These are phyloP conservation scores for Pugionium cornutum DNA, from an alignment of 345 rosid species.

Conservation along the genomic window DNA sequence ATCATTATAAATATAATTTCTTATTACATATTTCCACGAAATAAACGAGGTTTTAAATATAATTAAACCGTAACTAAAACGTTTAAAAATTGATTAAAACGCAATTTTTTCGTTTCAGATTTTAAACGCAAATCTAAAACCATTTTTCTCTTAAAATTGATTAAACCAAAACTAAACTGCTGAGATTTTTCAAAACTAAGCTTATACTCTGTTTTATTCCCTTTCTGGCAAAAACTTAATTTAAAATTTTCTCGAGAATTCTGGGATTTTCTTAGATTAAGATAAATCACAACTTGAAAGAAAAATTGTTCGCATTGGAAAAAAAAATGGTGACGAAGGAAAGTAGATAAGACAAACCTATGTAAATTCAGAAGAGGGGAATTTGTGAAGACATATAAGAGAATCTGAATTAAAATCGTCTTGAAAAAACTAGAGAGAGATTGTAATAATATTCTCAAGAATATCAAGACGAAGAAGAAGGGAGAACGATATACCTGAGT, in stretches of 20 bases:
- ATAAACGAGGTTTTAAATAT: conserved; percentile 1
- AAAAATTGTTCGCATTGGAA: not conserved
- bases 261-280: not conserved
- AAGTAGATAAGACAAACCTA: conserved; percentile 2
- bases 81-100: not conserved
- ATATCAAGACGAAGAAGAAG: conserved; percentile 27
- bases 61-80: not conserved
- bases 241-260: not conserved
- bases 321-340: not conserved
- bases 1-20: too few species aligned
- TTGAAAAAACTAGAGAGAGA: conserved; percentile 15
- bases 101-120: not conserved
- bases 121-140: conserved; percentile 3
- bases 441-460: conserved; percentile 9
- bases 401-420: conserved; percentile 25
- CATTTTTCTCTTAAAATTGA: not conserved
- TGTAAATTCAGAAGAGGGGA: not conserved
- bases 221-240: not conserved
- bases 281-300: not conserved
- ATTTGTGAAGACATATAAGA: not conserved
- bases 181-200: not conserved
- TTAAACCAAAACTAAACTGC: too few species aligned
- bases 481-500: conserved; percentile 19
- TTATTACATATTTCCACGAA: not conserved
- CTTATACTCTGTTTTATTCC: not conserved